These are phyloP conservation scores for Fusarium graminum DNA, from an alignment of 2,329 filamentous ascomycete species.

Conservation along the genomic window DNA sequence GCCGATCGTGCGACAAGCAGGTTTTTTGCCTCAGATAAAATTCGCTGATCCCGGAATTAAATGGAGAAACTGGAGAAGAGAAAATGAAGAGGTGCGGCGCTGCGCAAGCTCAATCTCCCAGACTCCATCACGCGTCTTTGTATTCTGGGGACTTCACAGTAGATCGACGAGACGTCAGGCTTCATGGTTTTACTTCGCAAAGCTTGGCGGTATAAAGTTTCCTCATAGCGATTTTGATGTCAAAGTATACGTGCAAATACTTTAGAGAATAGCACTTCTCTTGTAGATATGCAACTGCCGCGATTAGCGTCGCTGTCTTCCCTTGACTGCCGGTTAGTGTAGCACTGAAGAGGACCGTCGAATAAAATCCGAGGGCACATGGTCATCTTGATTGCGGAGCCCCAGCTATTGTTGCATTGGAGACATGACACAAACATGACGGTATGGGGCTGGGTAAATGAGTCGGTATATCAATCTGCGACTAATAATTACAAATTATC, in stretches of 20 bases:
- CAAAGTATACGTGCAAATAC: neutral
- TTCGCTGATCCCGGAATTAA: conserved; percentile 4
- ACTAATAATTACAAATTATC: neutral
- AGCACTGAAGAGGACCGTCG: neutral
- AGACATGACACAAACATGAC: neutral
- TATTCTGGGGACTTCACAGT: neutral
- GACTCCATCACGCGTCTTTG: neutral
- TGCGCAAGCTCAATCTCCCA: conserved; percentile 15
- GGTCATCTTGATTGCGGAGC: conserved; percentile 1
- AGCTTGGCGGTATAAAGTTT: conserved; percentile 31
- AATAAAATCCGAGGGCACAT: neutral
- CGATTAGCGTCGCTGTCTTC: neutral
- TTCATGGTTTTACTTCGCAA: conserved; percentile 11
- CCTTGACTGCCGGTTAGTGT: neutral
- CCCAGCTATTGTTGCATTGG: neutral
- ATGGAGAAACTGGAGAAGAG: conserved; percentile 15
- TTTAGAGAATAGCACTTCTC: neutral
- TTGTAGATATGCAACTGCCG: neutral
- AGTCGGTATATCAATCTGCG: neutral
- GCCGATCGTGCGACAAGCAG: conserved; percentile 34
- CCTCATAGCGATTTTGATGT: neutral
- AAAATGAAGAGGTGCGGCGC: neutral
- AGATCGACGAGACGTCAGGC: conserved; percentile 16
- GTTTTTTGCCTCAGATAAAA: conserved; percentile 14
- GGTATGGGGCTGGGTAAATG: neutral